Percentiles rank a stretch among this genome's conserved stretches.
Evolutionary conservation across 202 grass and related monocot genomes (phyloP).

Genomic region (Musa balbisiana): DNA sequence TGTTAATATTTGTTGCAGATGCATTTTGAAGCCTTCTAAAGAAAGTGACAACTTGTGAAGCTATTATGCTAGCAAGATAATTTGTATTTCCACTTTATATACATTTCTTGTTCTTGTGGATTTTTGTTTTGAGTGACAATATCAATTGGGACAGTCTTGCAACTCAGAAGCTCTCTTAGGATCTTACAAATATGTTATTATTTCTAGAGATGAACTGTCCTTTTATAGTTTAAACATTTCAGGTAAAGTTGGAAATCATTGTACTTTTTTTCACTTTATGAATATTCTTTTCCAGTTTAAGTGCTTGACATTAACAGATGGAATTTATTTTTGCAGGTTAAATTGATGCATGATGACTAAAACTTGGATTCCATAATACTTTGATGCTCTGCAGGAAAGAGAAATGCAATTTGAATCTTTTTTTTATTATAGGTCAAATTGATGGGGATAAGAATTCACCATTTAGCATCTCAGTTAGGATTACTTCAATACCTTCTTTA

Average conservation of each 20-base stretch:
- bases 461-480: not conserved
- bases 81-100: too few species aligned
- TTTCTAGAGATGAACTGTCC: not conserved
- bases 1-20: too few species aligned
- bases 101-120: too few species aligned
- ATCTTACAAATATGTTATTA: not conserved
- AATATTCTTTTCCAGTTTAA: not conserved
- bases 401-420: not conserved
- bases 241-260: not conserved
- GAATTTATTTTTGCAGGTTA: not conserved
- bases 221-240: not conserved
- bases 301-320: not conserved
- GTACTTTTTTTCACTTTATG: too few species aligned
- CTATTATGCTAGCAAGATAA: too few species aligned
- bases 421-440: not conserved
- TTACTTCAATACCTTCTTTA: not conserved
- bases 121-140: too few species aligned
- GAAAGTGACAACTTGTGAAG: too few species aligned
- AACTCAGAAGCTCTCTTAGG: too few species aligned
- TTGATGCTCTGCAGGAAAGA: not conserved
- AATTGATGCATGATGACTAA: not conserved
- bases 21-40: too few species aligned
- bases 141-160: too few species aligned
- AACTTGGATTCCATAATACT: not conserved
- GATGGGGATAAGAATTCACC: not conserved